Percentiles rank a stretch among this genome's conserved stretches.
phyloP scores from a whole-genome alignment of 352 stramenopile species.

The Phytophthora litchii region DNA sequence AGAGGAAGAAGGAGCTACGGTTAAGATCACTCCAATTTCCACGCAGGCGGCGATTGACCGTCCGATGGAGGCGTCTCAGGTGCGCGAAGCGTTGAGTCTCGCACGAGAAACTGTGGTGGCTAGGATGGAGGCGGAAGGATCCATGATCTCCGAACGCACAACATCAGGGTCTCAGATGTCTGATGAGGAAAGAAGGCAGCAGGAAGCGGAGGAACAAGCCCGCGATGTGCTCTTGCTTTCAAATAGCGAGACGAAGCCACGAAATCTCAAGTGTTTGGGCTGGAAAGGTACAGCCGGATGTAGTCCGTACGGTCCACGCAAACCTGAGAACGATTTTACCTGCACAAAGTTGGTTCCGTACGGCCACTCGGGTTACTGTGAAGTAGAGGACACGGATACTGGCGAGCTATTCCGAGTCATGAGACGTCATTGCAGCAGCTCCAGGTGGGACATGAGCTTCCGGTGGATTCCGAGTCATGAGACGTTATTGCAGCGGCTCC shows the following conservation, averaged over 20 bases:
- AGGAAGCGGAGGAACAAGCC: slow-evolving; percentile 40
- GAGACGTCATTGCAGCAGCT: slow-evolving; percentile 41
- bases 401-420: slow-evolving; percentile 49
- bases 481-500: slow-evolving; percentile 42
- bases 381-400: slow-evolving; percentile 37
- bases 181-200: slow-evolving; percentile 13
- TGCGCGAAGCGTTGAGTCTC: slow-evolving; percentile 20
- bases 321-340: slow-evolving; percentile 23
- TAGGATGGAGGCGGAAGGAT: slow-evolving; percentile 20
- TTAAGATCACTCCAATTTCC: slow-evolving; percentile 10
- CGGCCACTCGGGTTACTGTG: slow-evolving; percentile 52
- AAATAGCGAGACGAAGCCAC: slow-evolving; percentile 21
- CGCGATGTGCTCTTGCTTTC: slow-evolving; percentile 39
- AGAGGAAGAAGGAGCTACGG: background rate
- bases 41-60: slow-evolving; percentile 25
- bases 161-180: slow-evolving; percentile 8
- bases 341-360: slow-evolving; percentile 26
- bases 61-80: slow-evolving; percentile 25
- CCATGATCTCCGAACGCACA: slow-evolving; percentile 1
- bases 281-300: slow-evolving; percentile 36
- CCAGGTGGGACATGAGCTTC: slow-evolving; percentile 41
- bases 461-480: slow-evolving; percentile 50
- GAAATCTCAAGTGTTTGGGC: slow-evolving; percentile 33
- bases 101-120: slow-evolving; percentile 23
- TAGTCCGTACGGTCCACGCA: slow-evolving; percentile 31